These are phyloP conservation scores for Rosa hybrid DNA, from an alignment of 331 rosid species.

Conservation along the genomic window DNA sequence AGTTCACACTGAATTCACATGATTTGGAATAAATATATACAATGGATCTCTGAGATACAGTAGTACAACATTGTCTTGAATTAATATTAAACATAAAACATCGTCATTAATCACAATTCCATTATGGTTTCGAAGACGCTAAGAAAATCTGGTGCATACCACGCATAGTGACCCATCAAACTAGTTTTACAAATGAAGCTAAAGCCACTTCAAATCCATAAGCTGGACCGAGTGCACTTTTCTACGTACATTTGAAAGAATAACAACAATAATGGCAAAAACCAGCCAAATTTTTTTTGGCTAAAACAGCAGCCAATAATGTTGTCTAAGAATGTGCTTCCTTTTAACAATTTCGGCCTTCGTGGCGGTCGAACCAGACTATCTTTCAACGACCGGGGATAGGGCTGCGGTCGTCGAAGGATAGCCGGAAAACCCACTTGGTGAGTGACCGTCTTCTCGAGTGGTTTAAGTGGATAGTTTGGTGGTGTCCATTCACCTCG, in stretches of 20 bases:
- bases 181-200: constrained; percentile 26
- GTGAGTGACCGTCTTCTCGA: constrained; percentile 50
- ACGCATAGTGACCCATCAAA: constrained; percentile 21
- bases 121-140: background rate
- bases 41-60: background rate
- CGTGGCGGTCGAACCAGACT: constrained; percentile 42
- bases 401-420: constrained; percentile 57
- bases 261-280: background rate
- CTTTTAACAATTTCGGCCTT: background rate
- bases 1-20: constrained; percentile 32
- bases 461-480: constrained; percentile 20
- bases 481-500: background rate
- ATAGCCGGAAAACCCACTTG: constrained; percentile 92
- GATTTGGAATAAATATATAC: background rate
- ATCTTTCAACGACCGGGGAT: constrained; percentile 52
- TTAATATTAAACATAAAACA: background rate
- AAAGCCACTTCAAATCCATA: constrained; percentile 67
- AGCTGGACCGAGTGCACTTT: constrained; percentile 67
- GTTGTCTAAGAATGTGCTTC: background rate
- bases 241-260: constrained; percentile 28
- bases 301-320: constrained; percentile 25
- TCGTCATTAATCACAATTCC: constrained; percentile 8
- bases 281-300: constrained; percentile 19
- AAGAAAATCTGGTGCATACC: constrained; percentile 12
- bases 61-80: background rate